Base-by-base conservation (phyloP, 495 filamentous ascomycete species). In the Aspergillus haitiensis region DNA sequence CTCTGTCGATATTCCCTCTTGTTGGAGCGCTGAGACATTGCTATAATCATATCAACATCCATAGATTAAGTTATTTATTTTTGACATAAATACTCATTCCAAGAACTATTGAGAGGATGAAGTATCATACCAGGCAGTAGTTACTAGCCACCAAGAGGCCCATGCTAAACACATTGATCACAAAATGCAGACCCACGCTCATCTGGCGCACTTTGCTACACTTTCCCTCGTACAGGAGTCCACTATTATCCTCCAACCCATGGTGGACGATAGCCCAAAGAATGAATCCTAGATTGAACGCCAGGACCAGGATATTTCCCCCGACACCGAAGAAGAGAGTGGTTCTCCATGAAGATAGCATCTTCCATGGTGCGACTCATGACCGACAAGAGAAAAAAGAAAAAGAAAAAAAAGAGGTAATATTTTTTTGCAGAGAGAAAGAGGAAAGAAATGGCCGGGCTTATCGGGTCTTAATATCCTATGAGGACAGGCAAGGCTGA, bases 1-100 rank as follows among this genome's bases (percentile, higher is more conserved):
- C 48, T 5, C 10, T 2, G 7, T 59, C 56, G 47, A 59, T 21
- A 21, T 59, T 39, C 11, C 7, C 11, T 40, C 56, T 11, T 13
- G 56, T 52, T 9, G 56, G 56, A 10, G 56, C 16, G 44, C 56
- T 46, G 5, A 59, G 21, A 18, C 56, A 59, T 59, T 51, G 48
- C 48, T 51, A 51, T 34, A 32, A 6, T 13, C 21, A 27, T 3
- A 27, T 27, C 21, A 27, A 27, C 48, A 34, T 31, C 12, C 27
- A 13, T n/a, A n/a, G n/a, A n/a, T n/a, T n/a, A n/a, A n/a, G n/a
- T n/a, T n/a, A n/a, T n/a, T n/a, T n/a, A n/a, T n/a, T n/a, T n/a
- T n/a, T n/a, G n/a, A n/a, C n/a, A n/a, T n/a, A n/a, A n/a, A n/a
- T n/a, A n/a, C n/a, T n/a, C 21, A 27, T 27, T 27, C 21, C 21